phyloP scores from a whole-genome alignment of 2,329 filamentous ascomycete species.

The Neopestalotiopsis clavispora region DNA sequence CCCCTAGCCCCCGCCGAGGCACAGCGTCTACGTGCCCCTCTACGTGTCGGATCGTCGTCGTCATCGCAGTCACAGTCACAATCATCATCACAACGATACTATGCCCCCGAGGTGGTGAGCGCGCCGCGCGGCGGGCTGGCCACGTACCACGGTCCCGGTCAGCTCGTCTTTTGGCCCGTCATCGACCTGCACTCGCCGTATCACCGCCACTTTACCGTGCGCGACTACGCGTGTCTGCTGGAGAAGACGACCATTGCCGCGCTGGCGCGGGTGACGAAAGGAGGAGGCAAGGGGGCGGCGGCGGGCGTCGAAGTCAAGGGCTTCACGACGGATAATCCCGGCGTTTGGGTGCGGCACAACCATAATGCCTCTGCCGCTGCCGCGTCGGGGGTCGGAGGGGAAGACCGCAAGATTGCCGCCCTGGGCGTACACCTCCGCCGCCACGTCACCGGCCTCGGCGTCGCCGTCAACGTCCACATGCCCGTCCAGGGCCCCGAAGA shows the following conservation, averaged over 20 bases:
- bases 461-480: slow-evolving; percentile 78
- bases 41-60: slow-evolving; percentile 38
- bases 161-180: slow-evolving; percentile 90
- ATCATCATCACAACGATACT: slow-evolving; percentile 32
- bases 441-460: slow-evolving; percentile 82
- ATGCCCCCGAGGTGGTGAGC: slow-evolving; percentile 65
- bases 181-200: slow-evolving; percentile 71
- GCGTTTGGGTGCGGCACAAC: slow-evolving; percentile 71
- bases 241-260: slow-evolving; percentile 76
- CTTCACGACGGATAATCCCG: slow-evolving; percentile 75
- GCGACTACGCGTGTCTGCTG: slow-evolving; percentile 78
- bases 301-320: slow-evolving; percentile 61
- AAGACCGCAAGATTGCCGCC: slow-evolving; percentile 79
- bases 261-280: slow-evolving; percentile 43
- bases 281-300: neutral
- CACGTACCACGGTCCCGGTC: slow-evolving; percentile 94
- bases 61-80: slow-evolving; percentile 26
- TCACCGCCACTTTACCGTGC: slow-evolving; percentile 67
- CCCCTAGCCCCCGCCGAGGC: slow-evolving; percentile 52
- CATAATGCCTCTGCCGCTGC: slow-evolving; percentile 19
- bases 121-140: slow-evolving; percentile 87
- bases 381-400: slow-evolving; percentile 14
- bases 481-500: slow-evolving; percentile 48
- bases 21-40: slow-evolving; percentile 46
- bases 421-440: slow-evolving; percentile 89